Percentiles rank a stretch among this genome's conserved stretches.
phyloP scores from a whole-genome alignment of 1,139 yeast species.

The Pneumocystis sp. region DNA sequence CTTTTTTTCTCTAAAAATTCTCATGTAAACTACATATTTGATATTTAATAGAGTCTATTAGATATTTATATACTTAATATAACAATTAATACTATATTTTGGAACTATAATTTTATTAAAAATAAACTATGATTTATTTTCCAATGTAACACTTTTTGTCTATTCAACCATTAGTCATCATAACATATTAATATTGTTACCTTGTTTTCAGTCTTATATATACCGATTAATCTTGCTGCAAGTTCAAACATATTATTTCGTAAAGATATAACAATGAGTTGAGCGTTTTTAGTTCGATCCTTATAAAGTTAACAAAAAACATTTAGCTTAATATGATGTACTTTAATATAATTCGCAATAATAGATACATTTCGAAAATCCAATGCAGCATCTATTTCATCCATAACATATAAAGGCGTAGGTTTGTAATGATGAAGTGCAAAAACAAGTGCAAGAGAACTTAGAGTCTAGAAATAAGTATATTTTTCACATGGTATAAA shows the following conservation, averaged over 20 bases:
- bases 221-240: conserved; percentile 86
- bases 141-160: conserved; percentile 15
- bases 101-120: background rate
- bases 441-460: conserved; percentile 89
- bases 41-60: no score
- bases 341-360: conserved; percentile 86
- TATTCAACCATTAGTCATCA: background rate
- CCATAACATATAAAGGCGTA: conserved; percentile 96
- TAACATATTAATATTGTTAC: background rate
- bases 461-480: conserved; percentile 37
- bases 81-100: no score
- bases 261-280: conserved; percentile 84
- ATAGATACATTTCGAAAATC: conserved; percentile 94
- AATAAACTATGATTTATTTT: conserved; percentile 6
- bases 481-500: background rate
- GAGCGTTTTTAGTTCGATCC: conserved; percentile 91
- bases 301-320: background rate
- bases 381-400: conserved; percentile 96
- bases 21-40: no score
- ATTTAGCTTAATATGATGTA: background rate
- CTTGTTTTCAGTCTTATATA: conserved; percentile 84
- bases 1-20: no score
- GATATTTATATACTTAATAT: no score
- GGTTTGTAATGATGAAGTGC: conserved; percentile 95
- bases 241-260: conserved; percentile 96